A percentile compares a stretch with the other conserved stretches of the same genome.
Conservation (phyloP, 768 basidiomycete species). For the Termitomyces sp. region DNA sequence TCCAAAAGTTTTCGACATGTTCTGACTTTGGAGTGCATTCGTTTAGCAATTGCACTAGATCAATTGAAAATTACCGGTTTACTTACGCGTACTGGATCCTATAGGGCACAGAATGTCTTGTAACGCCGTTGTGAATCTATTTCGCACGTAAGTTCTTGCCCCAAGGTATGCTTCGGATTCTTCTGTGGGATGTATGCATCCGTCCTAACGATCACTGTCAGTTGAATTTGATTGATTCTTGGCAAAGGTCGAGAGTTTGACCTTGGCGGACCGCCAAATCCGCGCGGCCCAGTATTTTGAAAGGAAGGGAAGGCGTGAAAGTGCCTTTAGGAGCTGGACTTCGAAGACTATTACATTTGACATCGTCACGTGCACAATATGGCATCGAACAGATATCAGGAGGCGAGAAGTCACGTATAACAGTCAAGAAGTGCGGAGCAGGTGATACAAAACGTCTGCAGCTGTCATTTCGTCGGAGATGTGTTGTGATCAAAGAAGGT, state of each 20-base stretch:
- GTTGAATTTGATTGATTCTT: not conserved
- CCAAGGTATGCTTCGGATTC: not conserved
- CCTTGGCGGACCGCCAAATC: constrained; percentile 1
- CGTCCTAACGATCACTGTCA: not conserved
- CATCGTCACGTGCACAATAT: not conserved
- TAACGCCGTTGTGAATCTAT: not conserved
- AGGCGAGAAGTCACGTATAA: not conserved
- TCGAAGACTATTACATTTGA: not conserved
- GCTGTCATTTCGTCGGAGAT: constrained; percentile 1
- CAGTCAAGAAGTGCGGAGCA: not conserved
- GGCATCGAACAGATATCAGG: not conserved
- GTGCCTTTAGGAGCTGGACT: not conserved
- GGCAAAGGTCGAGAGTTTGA: not conserved
- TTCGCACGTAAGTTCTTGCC: not conserved
- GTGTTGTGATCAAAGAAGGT: not conserved
- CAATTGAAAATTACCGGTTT: not conserved
- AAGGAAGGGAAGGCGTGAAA: not conserved
- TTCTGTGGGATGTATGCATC: not conserved
- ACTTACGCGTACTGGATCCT: not conserved
- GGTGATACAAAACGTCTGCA: not conserved
- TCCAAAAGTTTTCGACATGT: not conserved
- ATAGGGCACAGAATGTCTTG: not conserved
- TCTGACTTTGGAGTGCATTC: not conserved
- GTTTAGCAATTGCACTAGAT: not conserved
- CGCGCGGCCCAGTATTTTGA: not conserved